Conservation (phyloP, 2,329 filamentous ascomycete genomes). For the Whalleya microplaca region DNA sequence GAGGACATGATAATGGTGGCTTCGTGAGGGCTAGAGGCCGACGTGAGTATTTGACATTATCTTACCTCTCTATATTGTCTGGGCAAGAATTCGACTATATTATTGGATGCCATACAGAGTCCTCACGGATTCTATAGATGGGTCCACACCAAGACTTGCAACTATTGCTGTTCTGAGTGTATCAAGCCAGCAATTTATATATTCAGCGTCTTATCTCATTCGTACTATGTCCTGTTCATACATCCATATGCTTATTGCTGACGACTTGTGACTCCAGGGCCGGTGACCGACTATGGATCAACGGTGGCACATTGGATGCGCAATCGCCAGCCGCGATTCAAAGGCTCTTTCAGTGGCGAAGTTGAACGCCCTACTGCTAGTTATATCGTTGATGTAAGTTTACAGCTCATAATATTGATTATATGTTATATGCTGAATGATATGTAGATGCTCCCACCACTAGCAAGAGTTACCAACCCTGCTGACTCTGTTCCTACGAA, state of each 20-base stretch:
- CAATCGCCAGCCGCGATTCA: constrained; percentile 76
- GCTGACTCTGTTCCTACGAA: constrained; percentile 92
- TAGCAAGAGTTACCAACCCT: constrained; percentile 72
- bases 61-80: neutral
- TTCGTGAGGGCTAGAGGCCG: constrained; percentile 56
- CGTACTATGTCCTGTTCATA: neutral
- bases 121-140: neutral
- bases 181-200: neutral
- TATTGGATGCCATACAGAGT: neutral
- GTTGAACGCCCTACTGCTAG: constrained; percentile 83
- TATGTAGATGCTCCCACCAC: constrained; percentile 80
- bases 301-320: constrained; percentile 92
- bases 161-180: neutral
- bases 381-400: constrained; percentile 83
- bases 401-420: no score
- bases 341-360: constrained; percentile 72
- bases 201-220: neutral
- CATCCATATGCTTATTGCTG: constrained; percentile 9
- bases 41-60: constrained; percentile 46
- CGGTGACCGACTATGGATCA: constrained; percentile 91
- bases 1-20: constrained; percentile 45
- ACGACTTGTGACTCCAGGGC: constrained; percentile 56
- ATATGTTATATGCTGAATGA: constrained; percentile 20
- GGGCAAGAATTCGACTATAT: neutral
- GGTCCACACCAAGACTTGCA: neutral